These are phyloP conservation scores for Lactifluus piperatus DNA, from an alignment of 768 basidiomycete species.

Conservation along the genomic window DNA sequence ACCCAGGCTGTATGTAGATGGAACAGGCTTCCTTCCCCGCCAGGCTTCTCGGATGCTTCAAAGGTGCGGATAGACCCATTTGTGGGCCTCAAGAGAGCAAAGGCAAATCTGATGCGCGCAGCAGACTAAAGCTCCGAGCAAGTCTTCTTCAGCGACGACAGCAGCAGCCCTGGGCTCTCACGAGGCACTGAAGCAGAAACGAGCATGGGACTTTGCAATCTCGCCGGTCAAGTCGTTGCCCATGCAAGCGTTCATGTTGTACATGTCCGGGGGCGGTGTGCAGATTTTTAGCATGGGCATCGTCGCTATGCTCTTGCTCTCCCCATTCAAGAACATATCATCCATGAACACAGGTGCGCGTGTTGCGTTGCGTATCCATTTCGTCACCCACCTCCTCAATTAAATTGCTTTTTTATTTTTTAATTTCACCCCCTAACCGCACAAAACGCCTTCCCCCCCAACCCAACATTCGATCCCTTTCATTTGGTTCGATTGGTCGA, in stretches of 20 bases:
- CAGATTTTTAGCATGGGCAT: slow-evolving; percentile 98
- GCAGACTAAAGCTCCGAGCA: slow-evolving; percentile 37
- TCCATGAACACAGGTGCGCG: slow-evolving; percentile 73
- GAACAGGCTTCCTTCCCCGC: slow-evolving; percentile 7
- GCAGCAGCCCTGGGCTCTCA: slow-evolving; percentile 42
- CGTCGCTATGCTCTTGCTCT: slow-evolving; percentile 83
- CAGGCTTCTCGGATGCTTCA: slow-evolving; percentile 9
- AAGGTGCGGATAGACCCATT: not conserved
- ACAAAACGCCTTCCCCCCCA: too few relatives aligned
- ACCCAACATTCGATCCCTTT: too few relatives aligned
- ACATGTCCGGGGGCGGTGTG: slow-evolving; percentile 94
- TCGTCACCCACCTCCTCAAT: too few relatives aligned
- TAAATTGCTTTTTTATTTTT: too few relatives aligned
- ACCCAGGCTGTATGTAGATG: not conserved
- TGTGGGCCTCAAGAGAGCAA: not conserved
- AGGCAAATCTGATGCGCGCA: too few relatives aligned
- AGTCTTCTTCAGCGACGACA: slow-evolving; percentile 28
- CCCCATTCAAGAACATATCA: slow-evolving; percentile 77
- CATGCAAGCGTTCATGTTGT: slow-evolving; percentile 98
- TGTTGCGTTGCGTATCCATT: slow-evolving; percentile 3
- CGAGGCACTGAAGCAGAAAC: slow-evolving; percentile 60
- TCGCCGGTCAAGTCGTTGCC: slow-evolving; percentile 84
- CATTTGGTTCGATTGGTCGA: too few relatives aligned
- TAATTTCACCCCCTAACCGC: not conserved
- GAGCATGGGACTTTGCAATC: slow-evolving; percentile 81